Evolutionary conservation across 208 protist species (phyloP).

Genomic region (Trypanosomatidae sp.): DNA sequence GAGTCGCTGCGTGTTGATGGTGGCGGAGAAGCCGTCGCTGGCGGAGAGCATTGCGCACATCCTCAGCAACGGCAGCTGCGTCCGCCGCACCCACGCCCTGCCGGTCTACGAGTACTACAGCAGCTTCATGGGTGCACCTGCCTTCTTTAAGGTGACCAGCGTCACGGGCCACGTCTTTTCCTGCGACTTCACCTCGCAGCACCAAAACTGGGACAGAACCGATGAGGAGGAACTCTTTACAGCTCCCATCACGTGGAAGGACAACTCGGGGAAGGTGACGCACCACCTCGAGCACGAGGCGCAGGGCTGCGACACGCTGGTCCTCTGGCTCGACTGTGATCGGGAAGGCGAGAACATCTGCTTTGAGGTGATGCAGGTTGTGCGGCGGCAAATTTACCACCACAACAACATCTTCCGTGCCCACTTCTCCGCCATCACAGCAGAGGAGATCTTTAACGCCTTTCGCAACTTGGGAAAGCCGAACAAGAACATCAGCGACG

Average conservation of each 20-base stretch:
- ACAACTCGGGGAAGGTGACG: conserved; percentile 83
- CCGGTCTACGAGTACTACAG: conserved; percentile 93
- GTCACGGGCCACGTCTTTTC: conserved; percentile 92
- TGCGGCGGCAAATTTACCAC: conserved; percentile 52
- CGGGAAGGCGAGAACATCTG: conserved; percentile 98
- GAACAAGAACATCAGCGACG: conserved; percentile 90
- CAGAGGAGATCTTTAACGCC: conserved; percentile 80
- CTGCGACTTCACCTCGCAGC: conserved; percentile 88
- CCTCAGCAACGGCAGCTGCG: conserved; percentile 77
- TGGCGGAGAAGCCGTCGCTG: conserved; percentile 95
- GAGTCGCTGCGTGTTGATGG: conserved; percentile 85
- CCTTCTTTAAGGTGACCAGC: conserved; percentile 91
- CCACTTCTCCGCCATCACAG: conserved; percentile 92
- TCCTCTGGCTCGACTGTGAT: conserved; percentile 97
- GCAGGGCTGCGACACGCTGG: conserved; percentile 84
- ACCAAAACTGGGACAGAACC: conserved; percentile 89
- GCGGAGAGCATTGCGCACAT: conserved; percentile 89
- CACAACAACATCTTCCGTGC: conserved; percentile 84
- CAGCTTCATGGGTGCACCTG: no score
- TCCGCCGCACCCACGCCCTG: conserved; percentile 71
- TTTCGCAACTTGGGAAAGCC: conserved; percentile 85
- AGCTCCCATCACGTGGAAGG: conserved; percentile 83
- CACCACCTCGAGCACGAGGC: conserved; percentile 80
- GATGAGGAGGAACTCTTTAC: conserved; percentile 87
- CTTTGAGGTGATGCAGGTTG: conserved; percentile 95